Evolutionary conservation across 1,284 basidiomycete species (phyloP).

Genomic region (Ceraceosorus guamensis): DNA sequence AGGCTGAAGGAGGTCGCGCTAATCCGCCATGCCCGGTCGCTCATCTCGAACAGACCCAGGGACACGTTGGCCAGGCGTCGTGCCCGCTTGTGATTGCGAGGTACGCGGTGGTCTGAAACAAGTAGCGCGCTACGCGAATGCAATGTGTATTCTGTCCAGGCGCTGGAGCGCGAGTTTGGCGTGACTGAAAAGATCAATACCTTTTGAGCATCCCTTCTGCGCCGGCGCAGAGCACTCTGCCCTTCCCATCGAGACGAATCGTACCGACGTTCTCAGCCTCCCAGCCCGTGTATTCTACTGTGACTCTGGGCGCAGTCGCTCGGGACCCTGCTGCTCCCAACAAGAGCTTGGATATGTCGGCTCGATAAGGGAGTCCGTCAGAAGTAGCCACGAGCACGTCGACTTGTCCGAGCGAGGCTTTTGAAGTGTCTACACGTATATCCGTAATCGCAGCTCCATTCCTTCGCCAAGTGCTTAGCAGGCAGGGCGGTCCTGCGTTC

Average conservation of each 20-base stretch:
- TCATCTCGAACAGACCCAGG: too few species aligned
- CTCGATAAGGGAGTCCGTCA: conserved; percentile 31
- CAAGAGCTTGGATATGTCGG: background rate
- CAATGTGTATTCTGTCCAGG: too few species aligned
- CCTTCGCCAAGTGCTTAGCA: background rate
- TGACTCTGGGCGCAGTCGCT: background rate
- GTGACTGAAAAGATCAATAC: background rate
- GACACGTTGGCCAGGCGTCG: too few species aligned
- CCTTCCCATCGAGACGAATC: background rate
- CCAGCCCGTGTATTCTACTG: background rate
- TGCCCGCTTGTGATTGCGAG: too few species aligned
- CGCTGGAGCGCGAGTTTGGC: too few species aligned
- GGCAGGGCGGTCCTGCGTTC: background rate
- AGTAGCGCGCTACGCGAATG: too few species aligned
- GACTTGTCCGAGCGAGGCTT: background rate
- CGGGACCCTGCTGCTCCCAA: background rate
- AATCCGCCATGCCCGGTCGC: too few species aligned
- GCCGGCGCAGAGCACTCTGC: background rate
- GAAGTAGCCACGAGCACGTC: conserved; percentile 23
- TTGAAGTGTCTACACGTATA: background rate
- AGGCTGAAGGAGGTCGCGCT: too few species aligned
- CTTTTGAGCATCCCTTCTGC: background rate
- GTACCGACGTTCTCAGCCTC: background rate
- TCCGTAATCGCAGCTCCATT: background rate
- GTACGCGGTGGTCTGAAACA: too few species aligned